Conservation (phyloP, 1,284 basidiomycete genomes). For the Mycena citricolor region DNA sequence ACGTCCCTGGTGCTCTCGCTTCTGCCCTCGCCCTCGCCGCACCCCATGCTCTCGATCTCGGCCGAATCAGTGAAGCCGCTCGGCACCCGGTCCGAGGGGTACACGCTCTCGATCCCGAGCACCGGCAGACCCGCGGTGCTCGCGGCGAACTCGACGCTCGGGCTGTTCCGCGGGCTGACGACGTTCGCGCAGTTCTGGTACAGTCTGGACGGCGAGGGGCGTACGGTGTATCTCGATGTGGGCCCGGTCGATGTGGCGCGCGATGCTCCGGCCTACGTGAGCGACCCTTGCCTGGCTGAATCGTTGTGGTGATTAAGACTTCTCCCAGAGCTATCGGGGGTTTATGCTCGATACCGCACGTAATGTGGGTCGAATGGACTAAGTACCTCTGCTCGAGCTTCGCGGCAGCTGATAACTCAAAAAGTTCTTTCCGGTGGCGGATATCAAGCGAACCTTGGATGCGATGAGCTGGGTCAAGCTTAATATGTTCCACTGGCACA, state of each 20-base stretch:
- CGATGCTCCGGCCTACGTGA: slow-evolving; percentile 70
- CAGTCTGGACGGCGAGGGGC: slow-evolving; percentile 39
- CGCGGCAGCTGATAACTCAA: no score
- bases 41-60: slow-evolving; percentile 43
- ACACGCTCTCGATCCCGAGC: slow-evolving; percentile 60
- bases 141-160: slow-evolving; percentile 70
- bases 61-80: slow-evolving; percentile 56
- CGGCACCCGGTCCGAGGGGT: slow-evolving; percentile 62
- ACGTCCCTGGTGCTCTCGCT: slow-evolving; percentile 44
- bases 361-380: no score
- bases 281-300: slow-evolving; percentile 32
- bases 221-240: slow-evolving; percentile 55
- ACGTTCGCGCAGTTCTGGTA: slow-evolving; percentile 85
- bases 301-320: slow-evolving; percentile 15
- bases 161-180: slow-evolving; percentile 76
- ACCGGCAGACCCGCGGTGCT: slow-evolving; percentile 62
- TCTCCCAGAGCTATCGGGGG: slow-evolving; percentile 68
- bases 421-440: slow-evolving; percentile 60
- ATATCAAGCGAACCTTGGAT: slow-evolving; percentile 77
- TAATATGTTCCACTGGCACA: slow-evolving; percentile 76
- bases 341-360: slow-evolving; percentile 76
- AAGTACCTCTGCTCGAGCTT: slow-evolving; percentile 22
- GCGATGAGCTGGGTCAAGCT: slow-evolving; percentile 88
- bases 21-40: slow-evolving; percentile 30
- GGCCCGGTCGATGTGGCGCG: slow-evolving; percentile 57